These are phyloP conservation scores for Penicillium robsamsonii DNA, from an alignment of 495 filamentous ascomycete genomes.

Conservation along the genomic window DNA sequence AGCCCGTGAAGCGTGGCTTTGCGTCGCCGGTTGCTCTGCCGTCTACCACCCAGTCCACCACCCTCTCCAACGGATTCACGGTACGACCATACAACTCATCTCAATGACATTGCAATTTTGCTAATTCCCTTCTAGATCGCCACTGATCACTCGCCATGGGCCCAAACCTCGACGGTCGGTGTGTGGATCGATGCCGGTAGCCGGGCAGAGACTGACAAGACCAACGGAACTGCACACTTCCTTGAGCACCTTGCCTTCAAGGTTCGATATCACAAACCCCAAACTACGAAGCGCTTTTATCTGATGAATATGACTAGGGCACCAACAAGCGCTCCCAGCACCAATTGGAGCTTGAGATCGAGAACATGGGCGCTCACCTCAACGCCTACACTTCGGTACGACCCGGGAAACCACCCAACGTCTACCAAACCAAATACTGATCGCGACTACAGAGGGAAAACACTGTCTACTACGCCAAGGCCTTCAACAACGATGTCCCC, in stretches of 20 bases:
- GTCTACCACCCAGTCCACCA: slow-evolving; percentile 88
- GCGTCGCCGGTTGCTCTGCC: slow-evolving; percentile 75
- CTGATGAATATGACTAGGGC: slow-evolving; percentile 56
- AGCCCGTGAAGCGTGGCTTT: slow-evolving; percentile 75
- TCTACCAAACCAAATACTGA: slow-evolving; percentile 24
- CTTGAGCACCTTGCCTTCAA: slow-evolving; percentile 99
- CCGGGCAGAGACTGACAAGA: slow-evolving; percentile 96
- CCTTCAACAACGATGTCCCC: slow-evolving; percentile 96
- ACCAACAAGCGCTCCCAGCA: slow-evolving; percentile 90
- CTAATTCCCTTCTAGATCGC: slow-evolving; percentile 69
- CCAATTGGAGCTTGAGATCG: slow-evolving; percentile 97
- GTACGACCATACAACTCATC: slow-evolving; percentile 52
- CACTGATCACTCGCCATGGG: slow-evolving; percentile 96
- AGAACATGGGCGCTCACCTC: slow-evolving; percentile 99
- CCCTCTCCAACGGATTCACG: slow-evolving; percentile 93
- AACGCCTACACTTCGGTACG: slow-evolving; percentile 99
- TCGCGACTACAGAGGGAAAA: slow-evolving; percentile 76
- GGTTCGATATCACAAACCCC: slow-evolving; percentile 45
- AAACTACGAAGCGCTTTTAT: slow-evolving; percentile 17
- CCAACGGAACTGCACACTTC: slow-evolving; percentile 99
- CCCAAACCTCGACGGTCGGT: slow-evolving; percentile 96
- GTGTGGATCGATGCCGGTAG: slow-evolving; percentile 99
- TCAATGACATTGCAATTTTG: slow-evolving; percentile 33
- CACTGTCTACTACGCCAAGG: slow-evolving; percentile 99
- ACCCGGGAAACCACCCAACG: slow-evolving; percentile 28